Evolutionary conservation across 208 protist species (phyloP), one percentile per base, ranked within the genome.

Genomic region (Wallacemonas sp.): DNA sequence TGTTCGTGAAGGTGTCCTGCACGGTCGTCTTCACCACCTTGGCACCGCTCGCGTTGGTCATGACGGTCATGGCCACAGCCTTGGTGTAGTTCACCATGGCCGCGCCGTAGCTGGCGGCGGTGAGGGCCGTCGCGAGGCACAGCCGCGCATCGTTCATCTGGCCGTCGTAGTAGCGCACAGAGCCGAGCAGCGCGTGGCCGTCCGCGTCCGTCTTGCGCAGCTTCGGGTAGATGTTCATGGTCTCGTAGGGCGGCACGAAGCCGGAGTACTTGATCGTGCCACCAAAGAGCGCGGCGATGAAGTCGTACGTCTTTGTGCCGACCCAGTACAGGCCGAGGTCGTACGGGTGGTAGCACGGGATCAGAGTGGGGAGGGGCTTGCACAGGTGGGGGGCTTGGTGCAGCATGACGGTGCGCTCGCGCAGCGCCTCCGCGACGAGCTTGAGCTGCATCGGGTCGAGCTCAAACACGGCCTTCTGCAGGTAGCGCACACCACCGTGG

Each of bases 401-500:
- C 61, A 98, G 79, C 80, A 99, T 94, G 57, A 97, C 94, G 23
- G 84, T 86, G 38, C 97, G 84, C 73, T 99, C 97, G 2, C 87
- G 70, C 32, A 98, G 74, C 26, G 92, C 94, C 65, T 98, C 96
- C 4, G 86, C 78, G 1, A 99, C 96, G 10, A 99, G 75, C 36
- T 86, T 81, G 8, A 98, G 74, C 70, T 98, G 91, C 62, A 86
- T 79, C 22, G 79, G 72, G 82, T 98, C 85, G 20, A 83, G 64
- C 78, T 91, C 75, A 54, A 95, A 87, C 33, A 95, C 86, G 18
- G 92, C 81, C 73, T 96, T 93, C 74, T 98, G 74, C 45, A 99
- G 84, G 73, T 99, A 99, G n/a, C 98, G 95, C 46, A 99, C 94
- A 48, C 97, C 97, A 57, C 98, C 98, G 72, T 99, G 97, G 52